These are phyloP conservation scores for Sclerospora graminicola DNA, from an alignment of 352 stramenopile genomes.

Conservation along the genomic window DNA sequence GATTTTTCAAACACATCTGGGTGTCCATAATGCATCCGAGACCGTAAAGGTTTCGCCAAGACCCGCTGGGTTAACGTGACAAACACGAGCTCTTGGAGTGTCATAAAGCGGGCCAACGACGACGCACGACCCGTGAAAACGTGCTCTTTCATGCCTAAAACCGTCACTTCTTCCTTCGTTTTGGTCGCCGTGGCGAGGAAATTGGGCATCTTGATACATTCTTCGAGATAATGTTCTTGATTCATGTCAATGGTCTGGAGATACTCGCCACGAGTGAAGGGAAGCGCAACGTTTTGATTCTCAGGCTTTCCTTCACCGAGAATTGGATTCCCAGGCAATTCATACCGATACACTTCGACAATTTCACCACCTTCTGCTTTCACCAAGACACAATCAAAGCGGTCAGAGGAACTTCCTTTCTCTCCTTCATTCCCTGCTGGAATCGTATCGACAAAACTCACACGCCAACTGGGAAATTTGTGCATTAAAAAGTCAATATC, in stretches of 20 bases:
- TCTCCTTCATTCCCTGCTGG: slow-evolving; percentile 21
- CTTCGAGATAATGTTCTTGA: slow-evolving; percentile 85
- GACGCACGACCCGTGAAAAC: slow-evolving; percentile 81
- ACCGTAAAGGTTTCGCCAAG: slow-evolving; percentile 60
- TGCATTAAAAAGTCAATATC: slow-evolving; percentile 86
- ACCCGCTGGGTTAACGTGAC: slow-evolving; percentile 81
- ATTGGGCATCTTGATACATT: slow-evolving; percentile 83
- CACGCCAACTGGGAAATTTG: slow-evolving; percentile 82
- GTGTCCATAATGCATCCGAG: slow-evolving; percentile 83
- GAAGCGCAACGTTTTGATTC: slow-evolving; percentile 83
- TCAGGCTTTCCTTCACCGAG: slow-evolving; percentile 82
- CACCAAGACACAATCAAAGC: slow-evolving; percentile 72
- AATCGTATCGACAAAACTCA: slow-evolving; percentile 81
- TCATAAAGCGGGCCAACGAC: slow-evolving; percentile 84
- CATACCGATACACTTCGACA: slow-evolving; percentile 83
- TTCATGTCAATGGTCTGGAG: slow-evolving; percentile 89
- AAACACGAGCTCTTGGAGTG: slow-evolving; percentile 80
- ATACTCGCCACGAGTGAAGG: slow-evolving; percentile 81
- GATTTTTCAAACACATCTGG: slow-evolving; percentile 85
- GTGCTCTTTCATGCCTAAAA: slow-evolving; percentile 86
- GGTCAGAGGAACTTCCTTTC: slow-evolving; percentile 21
- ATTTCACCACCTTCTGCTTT: slow-evolving; percentile 74
- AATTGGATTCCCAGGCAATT: slow-evolving; percentile 82
- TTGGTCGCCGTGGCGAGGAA: slow-evolving; percentile 62
- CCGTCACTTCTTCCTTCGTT: slow-evolving; percentile 57